phyloP scores from a whole-genome alignment of 371 early-diverging fungal genomes.

The Haplosporangium sp. region DNA sequence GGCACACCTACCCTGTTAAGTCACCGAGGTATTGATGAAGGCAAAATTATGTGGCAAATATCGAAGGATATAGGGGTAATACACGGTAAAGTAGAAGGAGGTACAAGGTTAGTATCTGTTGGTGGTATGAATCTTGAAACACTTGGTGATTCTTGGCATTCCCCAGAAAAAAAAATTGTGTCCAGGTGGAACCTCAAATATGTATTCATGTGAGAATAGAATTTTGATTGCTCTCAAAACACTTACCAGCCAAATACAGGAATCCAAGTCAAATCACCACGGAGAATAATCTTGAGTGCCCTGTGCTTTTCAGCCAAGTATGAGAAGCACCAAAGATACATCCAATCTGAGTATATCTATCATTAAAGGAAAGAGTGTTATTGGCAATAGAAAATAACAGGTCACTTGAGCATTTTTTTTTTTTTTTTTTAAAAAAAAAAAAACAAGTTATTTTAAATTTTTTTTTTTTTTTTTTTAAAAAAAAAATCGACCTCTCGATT shows the following conservation, averaged over 20 bases:
- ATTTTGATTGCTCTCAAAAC: not conserved
- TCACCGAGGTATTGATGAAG: not conserved
- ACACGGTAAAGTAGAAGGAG: slow-evolving; percentile 9
- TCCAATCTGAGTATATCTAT: slow-evolving; percentile 90
- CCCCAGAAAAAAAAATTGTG: slow-evolving; percentile 19
- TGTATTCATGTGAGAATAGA: slow-evolving; percentile 5
- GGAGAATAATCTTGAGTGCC: slow-evolving; percentile 86
- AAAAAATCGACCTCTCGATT: not conserved
- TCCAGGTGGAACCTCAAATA: not conserved
- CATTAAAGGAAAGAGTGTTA: not conserved
- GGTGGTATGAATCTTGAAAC: not conserved
- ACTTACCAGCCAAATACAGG: slow-evolving; percentile 87
- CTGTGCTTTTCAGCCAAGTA: slow-evolving; percentile 79
- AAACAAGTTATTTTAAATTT: too few relatives aligned
- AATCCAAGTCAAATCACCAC: slow-evolving; percentile 77
- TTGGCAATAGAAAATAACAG: not conserved
- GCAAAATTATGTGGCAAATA: not conserved
- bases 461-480: not conserved
- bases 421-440: not conserved
- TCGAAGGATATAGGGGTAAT: not conserved
- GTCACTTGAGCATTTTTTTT: slow-evolving; percentile 1
- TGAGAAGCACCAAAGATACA: slow-evolving; percentile 83
- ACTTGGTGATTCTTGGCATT: slow-evolving; percentile 30
- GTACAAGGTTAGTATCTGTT: slow-evolving; percentile 4
- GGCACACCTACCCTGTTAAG: slow-evolving; percentile 11